Percentiles rank a stretch among this genome's conserved stretches.
Conservation (phyloP, 2,329 filamentous ascomycete species). For the Rutstroemia sp. region DNA sequence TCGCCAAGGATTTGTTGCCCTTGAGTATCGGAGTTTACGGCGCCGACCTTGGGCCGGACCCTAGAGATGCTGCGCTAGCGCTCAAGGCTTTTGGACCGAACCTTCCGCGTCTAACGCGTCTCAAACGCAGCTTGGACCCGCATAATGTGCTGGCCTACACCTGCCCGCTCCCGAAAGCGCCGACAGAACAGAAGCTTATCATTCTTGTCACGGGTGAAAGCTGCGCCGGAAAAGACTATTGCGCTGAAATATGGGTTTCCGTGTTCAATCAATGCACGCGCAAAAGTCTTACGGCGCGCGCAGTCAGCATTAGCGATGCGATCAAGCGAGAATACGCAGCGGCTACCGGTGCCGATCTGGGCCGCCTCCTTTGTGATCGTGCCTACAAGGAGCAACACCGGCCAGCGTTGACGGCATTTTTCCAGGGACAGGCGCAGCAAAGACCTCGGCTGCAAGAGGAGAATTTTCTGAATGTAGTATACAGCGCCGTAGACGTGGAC, state of each 20-base stretch:
- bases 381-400: conserved; percentile 56
- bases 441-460: conserved; percentile 39
- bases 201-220: conserved; percentile 43
- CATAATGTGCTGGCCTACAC: conserved; percentile 44
- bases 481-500: conserved; percentile 36
- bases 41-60: conserved; percentile 56
- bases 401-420: conserved; percentile 43
- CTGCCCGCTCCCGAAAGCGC: conserved; percentile 42
- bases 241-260: conserved; percentile 44
- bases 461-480: conserved; percentile 38
- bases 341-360: conserved; percentile 39
- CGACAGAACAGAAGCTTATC: conserved; percentile 37
- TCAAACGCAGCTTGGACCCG: conserved; percentile 46
- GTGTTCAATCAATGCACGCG: conserved; percentile 28
- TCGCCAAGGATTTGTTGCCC: conserved; percentile 40
- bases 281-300: conserved; percentile 32
- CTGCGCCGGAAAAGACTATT: conserved; percentile 54
- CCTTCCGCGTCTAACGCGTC: conserved; percentile 36
- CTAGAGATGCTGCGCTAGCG: conserved; percentile 46
- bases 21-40: conserved; percentile 46
- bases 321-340: conserved; percentile 51
- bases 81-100: conserved; percentile 51
- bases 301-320: conserved; percentile 48
- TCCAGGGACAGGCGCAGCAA: conserved; percentile 35
- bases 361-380: conserved; percentile 44